Evolutionary conservation across 441 rosid species (phyloP).

Genomic region (Eruca vesicaria): DNA sequence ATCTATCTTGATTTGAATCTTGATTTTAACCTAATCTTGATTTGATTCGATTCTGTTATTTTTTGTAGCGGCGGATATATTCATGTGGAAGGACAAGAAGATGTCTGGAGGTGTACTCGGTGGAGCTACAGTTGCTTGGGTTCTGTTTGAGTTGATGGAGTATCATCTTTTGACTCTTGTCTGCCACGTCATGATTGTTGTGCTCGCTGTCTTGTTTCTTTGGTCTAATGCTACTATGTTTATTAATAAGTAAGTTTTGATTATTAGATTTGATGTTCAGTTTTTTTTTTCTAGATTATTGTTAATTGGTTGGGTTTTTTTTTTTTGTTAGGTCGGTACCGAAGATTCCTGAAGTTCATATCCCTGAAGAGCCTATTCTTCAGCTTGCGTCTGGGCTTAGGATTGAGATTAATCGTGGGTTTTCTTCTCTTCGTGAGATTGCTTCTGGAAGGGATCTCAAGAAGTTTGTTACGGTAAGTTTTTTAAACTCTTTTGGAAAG

Average conservation of each 20-base stretch:
- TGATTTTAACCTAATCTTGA: background rate
- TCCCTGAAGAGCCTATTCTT: constrained; percentile 77
- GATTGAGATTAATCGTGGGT: constrained; percentile 54
- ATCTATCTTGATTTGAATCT: background rate
- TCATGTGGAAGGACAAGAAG: constrained; percentile 73
- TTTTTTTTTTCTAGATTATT: too few relatives aligned
- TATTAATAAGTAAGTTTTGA: constrained; percentile 47
- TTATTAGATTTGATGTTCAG: background rate
- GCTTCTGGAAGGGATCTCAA: constrained; percentile 93
- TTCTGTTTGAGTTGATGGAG: constrained; percentile 59
- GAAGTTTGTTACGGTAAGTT: constrained; percentile 60
- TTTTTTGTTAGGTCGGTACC: too few relatives aligned
- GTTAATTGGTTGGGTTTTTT: too few relatives aligned
- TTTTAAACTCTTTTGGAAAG: background rate
- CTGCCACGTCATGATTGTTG: constrained; percentile 47
- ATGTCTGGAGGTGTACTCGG: constrained; percentile 51
- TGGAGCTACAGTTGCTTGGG: constrained; percentile 53
- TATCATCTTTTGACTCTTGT: constrained; percentile 52
- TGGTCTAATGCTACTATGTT: constrained; percentile 56
- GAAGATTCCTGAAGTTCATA: constrained; percentile 71
- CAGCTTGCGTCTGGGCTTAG: constrained; percentile 73
- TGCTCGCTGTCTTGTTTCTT: constrained; percentile 51
- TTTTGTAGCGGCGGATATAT: constrained; percentile 54
- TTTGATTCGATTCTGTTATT: too few relatives aligned
- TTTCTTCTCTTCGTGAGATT: constrained; percentile 64